Evolutionary conservation across 371 early-diverging fungal genomes (phyloP).

Genomic region (Rhizomucor miehei): DNA sequence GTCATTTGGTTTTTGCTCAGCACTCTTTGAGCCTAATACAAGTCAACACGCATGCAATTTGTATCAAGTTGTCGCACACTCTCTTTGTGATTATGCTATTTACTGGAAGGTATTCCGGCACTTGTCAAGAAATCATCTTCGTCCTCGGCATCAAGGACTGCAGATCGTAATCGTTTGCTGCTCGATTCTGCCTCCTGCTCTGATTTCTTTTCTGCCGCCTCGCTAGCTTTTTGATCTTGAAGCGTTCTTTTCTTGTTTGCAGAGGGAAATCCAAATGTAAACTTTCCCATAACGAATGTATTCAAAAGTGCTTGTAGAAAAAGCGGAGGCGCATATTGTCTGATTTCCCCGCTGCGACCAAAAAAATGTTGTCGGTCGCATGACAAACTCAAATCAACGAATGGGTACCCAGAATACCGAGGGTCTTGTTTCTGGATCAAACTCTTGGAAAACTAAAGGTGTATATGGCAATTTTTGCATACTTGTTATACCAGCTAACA

Average conservation of each 20-base stretch:
- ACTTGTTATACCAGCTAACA: no score
- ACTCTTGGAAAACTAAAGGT: no score
- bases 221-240: not conserved
- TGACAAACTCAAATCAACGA: no score
- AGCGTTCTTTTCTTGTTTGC: conserved; percentile 5
- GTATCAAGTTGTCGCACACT: no score
- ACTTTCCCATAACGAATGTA: conserved; percentile 2
- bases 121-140: conserved; percentile 22
- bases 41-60: no score
- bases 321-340: no score
- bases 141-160: conserved; percentile 16
- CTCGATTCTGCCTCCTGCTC: conserved; percentile 2
- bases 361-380: no score
- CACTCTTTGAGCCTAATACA: conserved; percentile 1
- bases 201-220: conserved; percentile 2
- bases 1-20: conserved; percentile 3
- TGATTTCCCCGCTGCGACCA: no score
- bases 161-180: conserved; percentile 12
- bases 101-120: conserved; percentile 13
- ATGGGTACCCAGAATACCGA: no score
- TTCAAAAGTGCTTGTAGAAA: no score
- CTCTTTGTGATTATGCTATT: conserved; percentile 1
- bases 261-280: conserved; percentile 19
- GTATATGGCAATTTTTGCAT: no score
- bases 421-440: no score